Evolutionary conservation across 768 basidiomycete species (phyloP).

Genomic region (Lentinula sp.): DNA sequence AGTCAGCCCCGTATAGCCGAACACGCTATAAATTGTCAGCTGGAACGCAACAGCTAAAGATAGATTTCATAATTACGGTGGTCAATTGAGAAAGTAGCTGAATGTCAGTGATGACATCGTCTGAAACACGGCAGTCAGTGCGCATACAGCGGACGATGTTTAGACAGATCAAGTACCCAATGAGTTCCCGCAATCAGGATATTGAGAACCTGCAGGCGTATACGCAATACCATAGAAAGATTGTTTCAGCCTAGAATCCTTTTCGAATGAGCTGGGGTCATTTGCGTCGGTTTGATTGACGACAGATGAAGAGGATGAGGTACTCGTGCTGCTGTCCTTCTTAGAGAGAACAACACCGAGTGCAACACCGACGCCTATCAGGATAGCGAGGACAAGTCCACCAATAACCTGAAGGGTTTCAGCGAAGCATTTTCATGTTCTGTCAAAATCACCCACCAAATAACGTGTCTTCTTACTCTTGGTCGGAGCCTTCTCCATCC

Average conservation of each 20-base stretch:
- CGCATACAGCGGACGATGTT: slow-evolving; percentile 36
- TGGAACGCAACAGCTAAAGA: background rate
- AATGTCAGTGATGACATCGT: slow-evolving; percentile 1
- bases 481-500: background rate
- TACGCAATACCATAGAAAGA: slow-evolving; percentile 84
- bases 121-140: background rate
- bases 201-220: slow-evolving; percentile 66
- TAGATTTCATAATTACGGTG: slow-evolving; percentile 24
- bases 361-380: slow-evolving; percentile 41
- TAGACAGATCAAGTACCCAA: slow-evolving; percentile 29
- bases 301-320: slow-evolving; percentile 1
- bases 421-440: background rate
- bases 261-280: slow-evolving; percentile 76
- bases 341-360: slow-evolving; percentile 42
- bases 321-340: background rate
- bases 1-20: slow-evolving; percentile 84
- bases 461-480: slow-evolving; percentile 3
- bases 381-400: slow-evolving; percentile 21
- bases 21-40: slow-evolving; percentile 31
- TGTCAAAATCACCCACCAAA: background rate
- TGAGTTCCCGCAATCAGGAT: slow-evolving; percentile 62
- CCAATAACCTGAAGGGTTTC: slow-evolving; percentile 38
- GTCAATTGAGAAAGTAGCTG: slow-evolving; percentile 85
- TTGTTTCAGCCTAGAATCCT: slow-evolving; percentile 61
- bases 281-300: slow-evolving; percentile 14